Conservation (phyloP, 805 yeast species). For the Blastobotrys chiropterorum region DNA sequence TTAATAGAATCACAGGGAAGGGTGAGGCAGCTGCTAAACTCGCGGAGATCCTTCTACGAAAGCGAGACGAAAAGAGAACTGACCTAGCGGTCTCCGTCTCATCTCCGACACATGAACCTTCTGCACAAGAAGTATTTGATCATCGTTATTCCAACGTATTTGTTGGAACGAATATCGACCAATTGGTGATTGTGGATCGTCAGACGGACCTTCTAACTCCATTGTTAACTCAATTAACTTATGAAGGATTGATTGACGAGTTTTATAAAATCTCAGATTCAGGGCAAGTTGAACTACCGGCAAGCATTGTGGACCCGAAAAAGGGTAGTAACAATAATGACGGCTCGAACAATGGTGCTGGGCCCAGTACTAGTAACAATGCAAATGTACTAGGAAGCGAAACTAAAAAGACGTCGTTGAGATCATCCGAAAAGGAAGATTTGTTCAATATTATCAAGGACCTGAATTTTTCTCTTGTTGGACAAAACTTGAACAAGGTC, state of each 20-base stretch:
- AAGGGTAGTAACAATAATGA: neutral
- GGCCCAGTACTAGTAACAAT: neutral
- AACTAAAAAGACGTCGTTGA: conserved; percentile 1
- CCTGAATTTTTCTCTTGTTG: conserved; percentile 74
- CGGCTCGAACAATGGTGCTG: conserved; percentile 2
- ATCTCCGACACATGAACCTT: neutral
- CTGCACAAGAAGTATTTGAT: conserved; percentile 17
- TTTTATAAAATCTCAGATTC: conserved; percentile 41
- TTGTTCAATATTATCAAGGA: conserved; percentile 49
- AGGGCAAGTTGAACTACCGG: conserved; percentile 31
- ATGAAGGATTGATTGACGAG: conserved; percentile 78
- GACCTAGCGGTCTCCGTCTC: conserved; percentile 17
- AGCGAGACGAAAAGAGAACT: conserved; percentile 28
- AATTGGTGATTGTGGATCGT: conserved; percentile 74
- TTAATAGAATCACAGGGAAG: conserved; percentile 52
- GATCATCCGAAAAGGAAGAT: conserved; percentile 20
- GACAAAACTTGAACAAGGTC: conserved; percentile 58
- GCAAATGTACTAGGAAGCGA: conserved; percentile 2
- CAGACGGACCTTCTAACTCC: conserved; percentile 68
- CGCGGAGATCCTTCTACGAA: conserved; percentile 34
- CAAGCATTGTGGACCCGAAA: conserved; percentile 17
- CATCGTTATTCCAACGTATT: conserved; percentile 27
- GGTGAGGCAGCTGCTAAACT: conserved; percentile 53
- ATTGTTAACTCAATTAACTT: conserved; percentile 68
- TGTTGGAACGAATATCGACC: conserved; percentile 36